Conservation (phyloP, 2,329 filamentous ascomycete species). For the Colletotrichum horii region DNA sequence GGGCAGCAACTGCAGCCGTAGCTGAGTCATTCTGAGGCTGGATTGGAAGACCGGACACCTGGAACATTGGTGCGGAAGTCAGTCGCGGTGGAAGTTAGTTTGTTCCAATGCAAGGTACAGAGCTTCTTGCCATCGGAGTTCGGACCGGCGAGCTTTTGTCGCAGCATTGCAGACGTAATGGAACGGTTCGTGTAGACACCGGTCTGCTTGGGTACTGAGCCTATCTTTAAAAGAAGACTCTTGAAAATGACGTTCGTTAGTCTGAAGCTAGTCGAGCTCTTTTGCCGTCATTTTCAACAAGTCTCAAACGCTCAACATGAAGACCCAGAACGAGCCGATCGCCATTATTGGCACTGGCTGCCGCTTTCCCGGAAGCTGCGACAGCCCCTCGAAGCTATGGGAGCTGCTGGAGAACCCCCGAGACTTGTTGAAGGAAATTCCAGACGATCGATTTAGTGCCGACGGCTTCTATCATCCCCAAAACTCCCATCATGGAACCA, state of each 20-base stretch:
- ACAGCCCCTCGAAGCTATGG: not conserved
- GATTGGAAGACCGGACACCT: not conserved
- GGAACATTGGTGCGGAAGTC: not conserved
- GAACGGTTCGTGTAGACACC: not conserved
- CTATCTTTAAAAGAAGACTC: not conserved
- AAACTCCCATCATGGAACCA: conserved; percentile 8
- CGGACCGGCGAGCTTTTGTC: not conserved
- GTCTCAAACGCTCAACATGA: not conserved
- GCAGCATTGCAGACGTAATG: not conserved
- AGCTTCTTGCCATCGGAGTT: not conserved
- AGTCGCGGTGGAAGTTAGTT: not conserved
- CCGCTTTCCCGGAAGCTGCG: not conserved
- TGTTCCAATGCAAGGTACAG: not conserved
- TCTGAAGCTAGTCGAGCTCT: not conserved
- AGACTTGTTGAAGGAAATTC: conserved; percentile 27
- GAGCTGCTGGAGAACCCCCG: not conserved
- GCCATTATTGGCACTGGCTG: conserved; percentile 5
- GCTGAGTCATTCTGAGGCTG: not conserved
- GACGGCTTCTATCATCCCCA: not conserved
- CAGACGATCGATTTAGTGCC: conserved; percentile 25
- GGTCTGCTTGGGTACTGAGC: not conserved
- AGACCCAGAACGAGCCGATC: not conserved
- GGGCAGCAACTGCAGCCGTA: not conserved
- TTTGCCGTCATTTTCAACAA: not conserved
- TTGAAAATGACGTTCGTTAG: accelerated